These are phyloP conservation scores for Suillus cothurnatus DNA, from an alignment of 768 basidiomycete species.

Conservation along the genomic window DNA sequence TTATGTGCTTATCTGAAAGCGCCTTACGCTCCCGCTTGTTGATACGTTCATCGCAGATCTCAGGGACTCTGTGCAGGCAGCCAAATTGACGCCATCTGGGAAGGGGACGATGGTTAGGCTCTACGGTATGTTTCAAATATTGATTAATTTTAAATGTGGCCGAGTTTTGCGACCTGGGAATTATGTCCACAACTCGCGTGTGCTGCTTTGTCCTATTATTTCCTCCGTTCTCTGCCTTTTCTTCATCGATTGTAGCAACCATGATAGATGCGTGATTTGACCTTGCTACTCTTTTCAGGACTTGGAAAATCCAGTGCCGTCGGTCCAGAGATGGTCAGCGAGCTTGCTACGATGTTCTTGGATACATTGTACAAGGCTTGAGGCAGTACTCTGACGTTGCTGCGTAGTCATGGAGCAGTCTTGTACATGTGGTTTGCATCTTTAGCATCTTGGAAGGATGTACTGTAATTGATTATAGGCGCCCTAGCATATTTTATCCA, in stretches of 20 bases:
- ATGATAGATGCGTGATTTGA: background rate
- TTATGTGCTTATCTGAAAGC: constrained; percentile 41
- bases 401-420: background rate
- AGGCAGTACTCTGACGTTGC: constrained; percentile 9
- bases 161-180: background rate
- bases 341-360: constrained; percentile 78
- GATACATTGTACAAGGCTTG: constrained; percentile 83
- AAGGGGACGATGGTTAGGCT: constrained; percentile 89
- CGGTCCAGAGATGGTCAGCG: constrained; percentile 77
- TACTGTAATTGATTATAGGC: constrained; percentile 1
- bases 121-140: constrained; percentile 59
- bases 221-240: background rate
- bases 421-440: background rate
- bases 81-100: constrained; percentile 61
- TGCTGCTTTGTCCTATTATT: background rate
- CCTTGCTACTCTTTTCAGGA: constrained; percentile 43
- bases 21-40: constrained; percentile 73
- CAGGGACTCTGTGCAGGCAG: constrained; percentile 72
- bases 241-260: background rate
- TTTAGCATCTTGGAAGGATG: background rate
- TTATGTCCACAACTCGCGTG: constrained; percentile 4
- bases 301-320: constrained; percentile 81
- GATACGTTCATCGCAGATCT: constrained; percentile 86
- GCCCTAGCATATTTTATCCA: background rate
- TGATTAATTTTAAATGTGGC: constrained; percentile 23